Percentiles rank a stretch among this genome's conserved stretches.
Evolutionary conservation across 108 stramenopile genomes (phyloP).

Genomic region (Pseudonitzschia delicatissima): DNA sequence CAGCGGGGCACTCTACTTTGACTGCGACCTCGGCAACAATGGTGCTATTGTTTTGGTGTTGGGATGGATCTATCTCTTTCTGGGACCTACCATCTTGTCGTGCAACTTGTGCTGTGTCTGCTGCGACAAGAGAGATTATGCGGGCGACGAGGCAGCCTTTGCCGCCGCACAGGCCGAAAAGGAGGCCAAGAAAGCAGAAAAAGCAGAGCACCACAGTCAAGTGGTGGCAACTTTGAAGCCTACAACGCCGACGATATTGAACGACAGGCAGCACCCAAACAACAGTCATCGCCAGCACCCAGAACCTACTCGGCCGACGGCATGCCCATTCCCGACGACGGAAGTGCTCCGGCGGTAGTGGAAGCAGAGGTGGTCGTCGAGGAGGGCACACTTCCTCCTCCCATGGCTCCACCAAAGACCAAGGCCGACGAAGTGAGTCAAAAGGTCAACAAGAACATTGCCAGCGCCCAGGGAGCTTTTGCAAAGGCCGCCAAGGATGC

Average conservation of each 20-base stretch:
- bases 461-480: too few relatives aligned
- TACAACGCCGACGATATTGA: background rate
- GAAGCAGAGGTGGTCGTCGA: background rate
- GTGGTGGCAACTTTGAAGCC: background rate
- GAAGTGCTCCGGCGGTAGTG: background rate
- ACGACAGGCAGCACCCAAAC: background rate
- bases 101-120: background rate
- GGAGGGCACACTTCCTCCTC: background rate
- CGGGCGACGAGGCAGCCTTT: background rate
- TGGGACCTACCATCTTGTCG: background rate
- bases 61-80: background rate
- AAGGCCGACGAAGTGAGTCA: background rate
- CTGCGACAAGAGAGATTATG: conserved; percentile 1
- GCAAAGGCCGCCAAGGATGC: too few relatives aligned
- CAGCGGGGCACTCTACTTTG: background rate
- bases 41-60: background rate
- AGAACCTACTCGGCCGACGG: conserved; percentile 5
- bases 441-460: background rate
- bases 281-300: background rate
- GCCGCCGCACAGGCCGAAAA: background rate
- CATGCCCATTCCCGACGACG: background rate
- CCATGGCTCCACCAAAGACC: background rate
- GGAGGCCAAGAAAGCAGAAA: background rate
- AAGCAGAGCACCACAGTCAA: background rate
- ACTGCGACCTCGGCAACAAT: background rate